Conservation (phyloP, 139 green algal species). For the Coelastrella sp. region DNA sequence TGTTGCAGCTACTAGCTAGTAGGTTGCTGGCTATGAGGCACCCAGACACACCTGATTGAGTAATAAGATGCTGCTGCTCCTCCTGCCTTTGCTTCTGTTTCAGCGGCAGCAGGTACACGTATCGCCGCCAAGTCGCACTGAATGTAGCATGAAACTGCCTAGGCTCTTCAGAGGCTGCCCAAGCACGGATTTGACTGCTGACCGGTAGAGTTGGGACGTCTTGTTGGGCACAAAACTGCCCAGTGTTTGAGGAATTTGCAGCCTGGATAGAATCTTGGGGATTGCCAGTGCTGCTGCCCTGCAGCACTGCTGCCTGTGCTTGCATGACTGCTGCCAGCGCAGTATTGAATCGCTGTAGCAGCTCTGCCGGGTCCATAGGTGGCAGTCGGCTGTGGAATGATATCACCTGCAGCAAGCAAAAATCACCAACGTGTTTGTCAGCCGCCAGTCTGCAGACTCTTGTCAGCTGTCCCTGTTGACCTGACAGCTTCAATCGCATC, state of each 20-base stretch:
- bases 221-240: not conserved
- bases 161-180: slow-evolving; percentile 12
- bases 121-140: slow-evolving; percentile 57
- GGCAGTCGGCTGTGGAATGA: slow-evolving; percentile 55
- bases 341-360: not conserved
- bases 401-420: slow-evolving; percentile 29
- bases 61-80: not conserved
- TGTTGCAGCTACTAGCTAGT: no score
- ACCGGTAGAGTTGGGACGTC: not conserved
- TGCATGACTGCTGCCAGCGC: not conserved
- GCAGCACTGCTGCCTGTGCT: slow-evolving; percentile 34
- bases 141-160: slow-evolving; percentile 68
- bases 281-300: not conserved
- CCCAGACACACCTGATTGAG: no score
- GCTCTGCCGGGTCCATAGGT: not conserved
- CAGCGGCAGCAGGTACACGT: slow-evolving; percentile 68
- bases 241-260: no score
- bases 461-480: no score
- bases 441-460: no score
- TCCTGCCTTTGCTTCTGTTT: slow-evolving; percentile 4
- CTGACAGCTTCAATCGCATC: no score
- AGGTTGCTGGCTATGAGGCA: no score
- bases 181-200: not conserved
- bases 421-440: no score
- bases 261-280: no score